phyloP scores from a whole-genome alignment of 768 basidiomycete genomes.

The Leucocoprinus sp. region DNA sequence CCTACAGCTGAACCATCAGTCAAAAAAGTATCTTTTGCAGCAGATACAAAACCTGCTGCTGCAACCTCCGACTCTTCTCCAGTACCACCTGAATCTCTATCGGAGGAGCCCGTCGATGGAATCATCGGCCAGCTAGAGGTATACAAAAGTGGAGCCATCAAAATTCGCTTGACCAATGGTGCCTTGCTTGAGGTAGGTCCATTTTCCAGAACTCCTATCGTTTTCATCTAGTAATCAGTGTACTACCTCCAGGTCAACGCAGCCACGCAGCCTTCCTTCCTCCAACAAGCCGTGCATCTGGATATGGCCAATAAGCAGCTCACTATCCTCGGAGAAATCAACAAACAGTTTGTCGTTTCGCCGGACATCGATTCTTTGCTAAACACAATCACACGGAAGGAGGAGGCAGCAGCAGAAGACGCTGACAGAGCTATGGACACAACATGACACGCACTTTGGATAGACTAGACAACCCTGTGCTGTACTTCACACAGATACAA shows the following conservation, averaged over 20 bases:
- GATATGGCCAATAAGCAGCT: slow-evolving; percentile 52
- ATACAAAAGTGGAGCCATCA: slow-evolving; percentile 78
- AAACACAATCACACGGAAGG: slow-evolving; percentile 50
- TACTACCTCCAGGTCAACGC: slow-evolving; percentile 52
- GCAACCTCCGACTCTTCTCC: slow-evolving; percentile 18
- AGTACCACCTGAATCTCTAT: slow-evolving; percentile 20
- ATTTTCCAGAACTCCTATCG: neutral
- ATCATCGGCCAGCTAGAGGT: slow-evolving; percentile 79
- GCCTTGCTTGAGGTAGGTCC: slow-evolving; percentile 76
- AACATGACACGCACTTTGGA: neutral
- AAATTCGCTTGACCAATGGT: slow-evolving; percentile 75
- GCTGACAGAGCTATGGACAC: slow-evolving; percentile 34
- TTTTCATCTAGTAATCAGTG: neutral
- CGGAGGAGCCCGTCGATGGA: slow-evolving; percentile 51
- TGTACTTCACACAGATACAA: neutral
- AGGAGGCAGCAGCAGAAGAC: slow-evolving; percentile 32
- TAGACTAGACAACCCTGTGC: too few relatives aligned
- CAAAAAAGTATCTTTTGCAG: slow-evolving; percentile 60
- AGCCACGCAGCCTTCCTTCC: slow-evolving; percentile 78
- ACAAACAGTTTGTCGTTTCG: slow-evolving; percentile 75
- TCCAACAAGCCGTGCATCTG: slow-evolving; percentile 78
- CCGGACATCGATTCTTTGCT: slow-evolving; percentile 78
- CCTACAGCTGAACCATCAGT: slow-evolving; percentile 1
- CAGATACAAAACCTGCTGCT: slow-evolving; percentile 43
- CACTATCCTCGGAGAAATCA: slow-evolving; percentile 77